A percentile compares a stretch with the other conserved stretches of the same genome.
Evolutionary conservation across 2,329 filamentous ascomycete species (phyloP).

Genomic region (Pseudogymnoascus sp.): DNA sequence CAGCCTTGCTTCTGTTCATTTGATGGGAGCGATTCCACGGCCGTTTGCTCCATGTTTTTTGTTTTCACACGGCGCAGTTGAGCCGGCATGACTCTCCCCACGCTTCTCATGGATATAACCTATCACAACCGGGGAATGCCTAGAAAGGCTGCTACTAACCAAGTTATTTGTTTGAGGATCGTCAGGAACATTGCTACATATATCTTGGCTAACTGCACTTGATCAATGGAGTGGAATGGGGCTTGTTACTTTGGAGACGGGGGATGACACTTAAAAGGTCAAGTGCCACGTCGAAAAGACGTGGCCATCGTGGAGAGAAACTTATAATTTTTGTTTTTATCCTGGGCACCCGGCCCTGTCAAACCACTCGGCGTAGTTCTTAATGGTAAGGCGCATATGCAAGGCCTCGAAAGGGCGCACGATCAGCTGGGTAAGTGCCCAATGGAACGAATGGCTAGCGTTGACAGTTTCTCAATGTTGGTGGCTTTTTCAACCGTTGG

Average conservation of each 20-base stretch:
- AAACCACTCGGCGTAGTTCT: neutral
- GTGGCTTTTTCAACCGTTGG: neutral
- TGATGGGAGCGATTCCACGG: neutral
- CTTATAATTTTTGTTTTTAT: constrained; percentile 1
- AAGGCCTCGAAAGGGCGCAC: neutral
- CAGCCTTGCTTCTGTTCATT: neutral
- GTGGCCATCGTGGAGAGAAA: neutral
- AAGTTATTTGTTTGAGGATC: neutral
- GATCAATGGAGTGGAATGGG: neutral
- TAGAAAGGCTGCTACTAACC: neutral
- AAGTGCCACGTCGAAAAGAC: constrained; percentile 5
- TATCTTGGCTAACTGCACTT: neutral
- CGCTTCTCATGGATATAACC: neutral
- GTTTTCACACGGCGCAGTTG: neutral
- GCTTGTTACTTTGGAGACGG: neutral
- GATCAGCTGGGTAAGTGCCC: constrained; percentile 1
- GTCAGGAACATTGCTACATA: constrained; percentile 2
- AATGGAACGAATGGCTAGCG: neutral
- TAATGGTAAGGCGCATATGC: constrained; percentile 6
- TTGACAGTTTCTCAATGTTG: neutral
- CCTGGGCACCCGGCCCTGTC: neutral
- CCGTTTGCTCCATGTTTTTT: neutral
- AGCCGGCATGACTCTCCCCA: neutral
- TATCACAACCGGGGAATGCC: neutral
- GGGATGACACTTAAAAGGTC: neutral